phyloP scores from a whole-genome alignment of 2,329 filamentous ascomycete species.

The Exophiala xenobiotica region DNA sequence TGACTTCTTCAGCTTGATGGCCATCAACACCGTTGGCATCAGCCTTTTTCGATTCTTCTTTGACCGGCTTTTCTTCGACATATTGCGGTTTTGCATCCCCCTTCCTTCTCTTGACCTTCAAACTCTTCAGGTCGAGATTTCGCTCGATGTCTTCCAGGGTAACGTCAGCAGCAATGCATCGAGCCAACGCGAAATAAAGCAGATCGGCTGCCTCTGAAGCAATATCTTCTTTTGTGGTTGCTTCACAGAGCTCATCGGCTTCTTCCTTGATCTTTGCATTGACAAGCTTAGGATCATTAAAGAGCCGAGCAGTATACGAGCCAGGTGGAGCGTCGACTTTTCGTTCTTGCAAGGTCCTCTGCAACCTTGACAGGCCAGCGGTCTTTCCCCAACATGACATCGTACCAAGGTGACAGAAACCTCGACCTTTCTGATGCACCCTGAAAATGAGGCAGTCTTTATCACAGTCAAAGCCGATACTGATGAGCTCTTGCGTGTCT shows the following conservation, averaged over 20 bases:
- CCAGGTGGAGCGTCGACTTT: conserved; percentile 80
- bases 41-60: conserved; percentile 37
- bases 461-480: conserved; percentile 86
- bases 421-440: conserved; percentile 81
- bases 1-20: conserved; percentile 35
- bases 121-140: conserved; percentile 88
- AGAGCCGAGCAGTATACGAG: conserved; percentile 90
- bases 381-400: conserved; percentile 89
- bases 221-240: conserved; percentile 75
- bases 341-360: conserved; percentile 80
- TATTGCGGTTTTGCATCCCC: conserved; percentile 94
- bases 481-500: conserved; percentile 85
- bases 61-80: conserved; percentile 63
- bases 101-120: conserved; percentile 90
- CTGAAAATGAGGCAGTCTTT: conserved; percentile 87
- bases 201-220: conserved; percentile 94
- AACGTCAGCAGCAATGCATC: conserved; percentile 81
- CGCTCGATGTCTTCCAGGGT: conserved; percentile 84
- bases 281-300: conserved; percentile 85
- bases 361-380: conserved; percentile 75
- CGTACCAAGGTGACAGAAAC: conserved; percentile 92
- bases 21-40: conserved; percentile 20
- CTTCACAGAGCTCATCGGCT: conserved; percentile 89
- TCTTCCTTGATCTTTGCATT: conserved; percentile 98
- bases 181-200: conserved; percentile 92